Percentiles rank a stretch among this genome's conserved stretches.
phyloP scores from a whole-genome alignment of 257 asterid genomes.

The Misopates orontium region DNA sequence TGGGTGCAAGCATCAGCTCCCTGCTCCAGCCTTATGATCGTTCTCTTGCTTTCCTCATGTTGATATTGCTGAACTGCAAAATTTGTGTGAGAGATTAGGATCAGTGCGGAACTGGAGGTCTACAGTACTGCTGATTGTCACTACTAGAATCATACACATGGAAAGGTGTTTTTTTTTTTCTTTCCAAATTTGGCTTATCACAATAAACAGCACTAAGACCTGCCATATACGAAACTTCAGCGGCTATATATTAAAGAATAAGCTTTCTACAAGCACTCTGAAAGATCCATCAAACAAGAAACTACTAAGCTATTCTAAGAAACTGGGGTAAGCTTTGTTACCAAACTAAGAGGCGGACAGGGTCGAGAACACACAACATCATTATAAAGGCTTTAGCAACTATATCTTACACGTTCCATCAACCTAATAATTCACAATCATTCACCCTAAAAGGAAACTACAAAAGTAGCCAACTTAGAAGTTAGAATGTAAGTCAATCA shows the following conservation, averaged over 20 bases:
- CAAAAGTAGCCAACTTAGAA: not conserved
- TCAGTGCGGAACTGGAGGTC: not conserved
- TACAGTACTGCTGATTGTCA: not conserved
- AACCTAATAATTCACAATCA: conserved; percentile 2
- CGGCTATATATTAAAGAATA: not conserved
- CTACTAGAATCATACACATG: conserved; percentile 5
- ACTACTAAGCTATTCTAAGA: no score
- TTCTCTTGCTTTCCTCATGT: conserved; percentile 47
- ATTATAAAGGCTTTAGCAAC: no score
- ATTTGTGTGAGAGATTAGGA: conserved; percentile 18
- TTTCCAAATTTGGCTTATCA: not conserved
- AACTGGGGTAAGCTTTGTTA: no score
- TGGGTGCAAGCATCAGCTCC: conserved; percentile 53
- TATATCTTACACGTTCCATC: no score
- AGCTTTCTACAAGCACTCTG: conserved; percentile 1
- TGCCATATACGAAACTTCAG: not conserved
- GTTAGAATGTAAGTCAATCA: not conserved
- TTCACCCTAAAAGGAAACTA: not conserved
- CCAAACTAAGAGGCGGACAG: no score
- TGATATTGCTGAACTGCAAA: conserved; percentile 59
- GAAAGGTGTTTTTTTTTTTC: not conserved
- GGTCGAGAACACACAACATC: no score
- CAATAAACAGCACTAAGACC: not conserved
- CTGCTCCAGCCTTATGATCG: conserved; percentile 82
- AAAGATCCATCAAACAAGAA: no score